These are phyloP conservation scores for Neofusicoccum cordaticola DNA, from an alignment of 2,329 filamentous ascomycete species.

Conservation along the genomic window DNA sequence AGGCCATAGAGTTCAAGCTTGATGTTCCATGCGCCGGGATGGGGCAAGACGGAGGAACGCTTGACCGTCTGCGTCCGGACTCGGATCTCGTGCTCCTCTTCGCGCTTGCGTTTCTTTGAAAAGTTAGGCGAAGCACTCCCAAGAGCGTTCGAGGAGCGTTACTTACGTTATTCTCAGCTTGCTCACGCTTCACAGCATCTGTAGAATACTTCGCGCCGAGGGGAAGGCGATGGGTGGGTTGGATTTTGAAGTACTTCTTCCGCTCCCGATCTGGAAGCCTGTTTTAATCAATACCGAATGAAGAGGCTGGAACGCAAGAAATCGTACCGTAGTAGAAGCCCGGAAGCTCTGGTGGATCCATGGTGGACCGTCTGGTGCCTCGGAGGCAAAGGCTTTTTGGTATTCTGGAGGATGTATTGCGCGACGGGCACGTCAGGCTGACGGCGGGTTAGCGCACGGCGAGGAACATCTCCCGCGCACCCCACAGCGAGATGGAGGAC, in stretches of 20 bases:
- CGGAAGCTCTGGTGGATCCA: slow-evolving; percentile 35
- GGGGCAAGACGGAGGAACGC: slow-evolving; percentile 3
- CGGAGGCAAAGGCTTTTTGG: neutral
- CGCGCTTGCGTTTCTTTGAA: slow-evolving; percentile 2
- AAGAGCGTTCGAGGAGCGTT: neutral
- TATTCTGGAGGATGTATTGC: neutral
- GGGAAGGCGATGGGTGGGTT: slow-evolving; percentile 36
- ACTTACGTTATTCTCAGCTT: slow-evolving; percentile 8
- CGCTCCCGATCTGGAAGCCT: slow-evolving; percentile 40
- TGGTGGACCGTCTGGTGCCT: neutral
- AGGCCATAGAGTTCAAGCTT: slow-evolving; percentile 10
- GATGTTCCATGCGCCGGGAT: slow-evolving; percentile 3
- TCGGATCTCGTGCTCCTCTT: neutral
- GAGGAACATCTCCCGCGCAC: neutral
- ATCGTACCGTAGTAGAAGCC: slow-evolving; percentile 46
- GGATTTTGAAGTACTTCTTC: slow-evolving; percentile 51
- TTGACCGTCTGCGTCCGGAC: slow-evolving; percentile 3
- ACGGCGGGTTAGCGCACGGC: neutral
- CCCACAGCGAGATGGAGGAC: neutral
- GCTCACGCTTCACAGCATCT: slow-evolving; percentile 36
- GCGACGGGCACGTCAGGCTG: neutral
- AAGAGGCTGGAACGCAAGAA: neutral
- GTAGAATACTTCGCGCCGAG: slow-evolving; percentile 39
- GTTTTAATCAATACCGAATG: neutral
- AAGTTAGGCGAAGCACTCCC: neutral